These are phyloP conservation scores for Boletus tylopilopsis DNA, from an alignment of 768 basidiomycete genomes.

Conservation along the genomic window DNA sequence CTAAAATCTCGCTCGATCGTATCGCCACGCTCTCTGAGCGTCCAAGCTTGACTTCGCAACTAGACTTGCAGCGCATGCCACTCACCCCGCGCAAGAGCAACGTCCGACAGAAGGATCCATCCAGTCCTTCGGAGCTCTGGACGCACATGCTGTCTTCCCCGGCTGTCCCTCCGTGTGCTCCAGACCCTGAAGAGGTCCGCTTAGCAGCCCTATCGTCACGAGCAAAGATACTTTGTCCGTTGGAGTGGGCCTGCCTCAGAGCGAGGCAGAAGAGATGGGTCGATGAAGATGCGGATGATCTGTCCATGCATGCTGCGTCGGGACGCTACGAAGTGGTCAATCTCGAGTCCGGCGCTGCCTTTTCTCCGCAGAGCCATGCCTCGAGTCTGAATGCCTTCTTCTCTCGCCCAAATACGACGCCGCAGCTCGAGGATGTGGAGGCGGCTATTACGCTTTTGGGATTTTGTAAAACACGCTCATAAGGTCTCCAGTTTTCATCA, in stretches of 20 bases:
- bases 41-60: constrained; percentile 15
- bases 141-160: constrained; percentile 31
- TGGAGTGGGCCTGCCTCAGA: constrained; percentile 74
- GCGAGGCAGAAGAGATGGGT: constrained; percentile 30
- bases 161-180: constrained; percentile 13
- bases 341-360: constrained; percentile 8
- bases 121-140: constrained; percentile 26
- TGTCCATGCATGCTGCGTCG: constrained; percentile 9
- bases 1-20: constrained; percentile 29
- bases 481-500: neutral
- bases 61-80: constrained; percentile 8
- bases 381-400: neutral
- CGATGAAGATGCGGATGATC: constrained; percentile 20
- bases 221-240: constrained; percentile 45
- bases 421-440: constrained; percentile 33
- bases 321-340: constrained; percentile 12
- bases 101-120: neutral
- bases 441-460: constrained; percentile 35
- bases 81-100: constrained; percentile 29
- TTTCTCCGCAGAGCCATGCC: constrained; percentile 6
- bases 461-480: constrained; percentile 27
- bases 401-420: constrained; percentile 1
- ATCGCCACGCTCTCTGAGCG: constrained; percentile 31
- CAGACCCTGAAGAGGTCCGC: constrained; percentile 24
- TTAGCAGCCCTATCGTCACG: constrained; percentile 28